Percentiles rank a stretch among this genome's conserved stretches.
Conservation (phyloP, 163 green algal species). For the Coccomyxa subellipsoidea region DNA sequence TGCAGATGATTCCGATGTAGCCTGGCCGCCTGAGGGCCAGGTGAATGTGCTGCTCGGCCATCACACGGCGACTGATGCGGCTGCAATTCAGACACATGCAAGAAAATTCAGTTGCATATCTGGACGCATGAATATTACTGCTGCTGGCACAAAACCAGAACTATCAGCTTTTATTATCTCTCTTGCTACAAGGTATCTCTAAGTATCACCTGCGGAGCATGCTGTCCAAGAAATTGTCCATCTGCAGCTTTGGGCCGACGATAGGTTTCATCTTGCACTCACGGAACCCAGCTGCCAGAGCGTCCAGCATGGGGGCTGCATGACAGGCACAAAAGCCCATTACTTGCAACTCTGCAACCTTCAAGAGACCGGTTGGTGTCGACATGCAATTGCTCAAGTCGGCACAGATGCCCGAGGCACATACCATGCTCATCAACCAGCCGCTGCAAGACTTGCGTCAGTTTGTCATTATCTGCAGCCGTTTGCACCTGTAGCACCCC, state of each 20-base stretch:
- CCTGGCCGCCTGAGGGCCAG: conserved; percentile 42
- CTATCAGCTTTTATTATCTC: background rate
- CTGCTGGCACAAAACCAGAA: too few species aligned
- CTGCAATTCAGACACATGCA: background rate
- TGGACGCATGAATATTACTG: too few species aligned
- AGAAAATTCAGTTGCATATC: background rate
- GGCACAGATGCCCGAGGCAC: background rate
- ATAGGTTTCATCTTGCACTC: conserved; percentile 74
- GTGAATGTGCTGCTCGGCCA: conserved; percentile 87
- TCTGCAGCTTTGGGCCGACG: conserved; percentile 69
- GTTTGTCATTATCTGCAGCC: conserved; percentile 65
- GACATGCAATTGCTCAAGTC: background rate
- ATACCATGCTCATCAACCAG: conserved; percentile 79
- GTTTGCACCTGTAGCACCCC: conserved; percentile 22
- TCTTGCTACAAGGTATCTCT: background rate
- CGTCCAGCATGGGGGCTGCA: conserved; percentile 80
- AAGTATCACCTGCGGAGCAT: conserved; percentile 7
- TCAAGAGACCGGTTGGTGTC: background rate
- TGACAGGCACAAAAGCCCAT: background rate
- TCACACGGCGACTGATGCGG: conserved; percentile 77
- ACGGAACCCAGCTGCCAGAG: conserved; percentile 71
- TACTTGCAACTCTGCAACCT: background rate
- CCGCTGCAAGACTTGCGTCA: conserved; percentile 67
- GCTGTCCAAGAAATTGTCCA: conserved; percentile 82
- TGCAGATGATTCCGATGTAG: conserved; percentile 78